These are phyloP conservation scores for Diaporthe humulicola DNA, from an alignment of 2,329 filamentous ascomycete species.

Conservation along the genomic window DNA sequence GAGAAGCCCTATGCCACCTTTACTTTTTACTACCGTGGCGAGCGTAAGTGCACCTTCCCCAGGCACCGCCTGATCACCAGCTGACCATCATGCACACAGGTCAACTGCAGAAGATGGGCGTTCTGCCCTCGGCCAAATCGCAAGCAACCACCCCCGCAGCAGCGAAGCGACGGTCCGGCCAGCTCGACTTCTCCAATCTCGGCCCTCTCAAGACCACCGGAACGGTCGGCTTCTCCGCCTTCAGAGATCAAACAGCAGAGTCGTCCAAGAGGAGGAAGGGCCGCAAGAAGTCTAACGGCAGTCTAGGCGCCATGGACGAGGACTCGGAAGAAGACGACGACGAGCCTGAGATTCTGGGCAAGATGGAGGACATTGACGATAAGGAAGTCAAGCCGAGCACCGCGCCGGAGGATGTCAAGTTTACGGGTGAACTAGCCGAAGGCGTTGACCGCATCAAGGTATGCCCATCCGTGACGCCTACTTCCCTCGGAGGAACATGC, in stretches of 20 bases:
- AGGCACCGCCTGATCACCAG: slow-evolving; percentile 16
- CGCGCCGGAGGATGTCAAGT: slow-evolving; percentile 77
- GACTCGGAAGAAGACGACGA: slow-evolving; percentile 83
- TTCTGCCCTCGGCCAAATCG: slow-evolving; percentile 78
- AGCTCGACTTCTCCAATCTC: slow-evolving; percentile 87
- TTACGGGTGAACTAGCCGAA: slow-evolving; percentile 81
- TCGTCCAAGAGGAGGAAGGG: slow-evolving; percentile 69
- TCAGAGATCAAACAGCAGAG: slow-evolving; percentile 78
- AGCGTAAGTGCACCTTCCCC: slow-evolving; percentile 75
- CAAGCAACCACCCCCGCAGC: slow-evolving; percentile 71
- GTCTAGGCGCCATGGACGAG: slow-evolving; percentile 68
- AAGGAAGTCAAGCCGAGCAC: slow-evolving; percentile 71
- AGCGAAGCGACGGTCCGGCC: slow-evolving; percentile 83
- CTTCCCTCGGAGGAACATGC: too few species aligned
- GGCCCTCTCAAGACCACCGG: slow-evolving; percentile 88
- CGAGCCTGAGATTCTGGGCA: slow-evolving; percentile 70
- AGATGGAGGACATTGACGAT: slow-evolving; percentile 75
- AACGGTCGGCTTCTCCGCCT: slow-evolving; percentile 90
- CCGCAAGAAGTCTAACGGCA: slow-evolving; percentile 72
- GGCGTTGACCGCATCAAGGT: slow-evolving; percentile 87
- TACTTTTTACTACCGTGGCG: slow-evolving; percentile 97
- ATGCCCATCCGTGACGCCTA: slow-evolving; percentile 39
- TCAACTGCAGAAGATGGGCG: slow-evolving; percentile 97
- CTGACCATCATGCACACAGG: slow-evolving; percentile 63
- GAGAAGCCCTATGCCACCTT: slow-evolving; percentile 97